Evolutionary conservation across 148 eudicot species (phyloP).

Genomic region (Camellia japonica): DNA sequence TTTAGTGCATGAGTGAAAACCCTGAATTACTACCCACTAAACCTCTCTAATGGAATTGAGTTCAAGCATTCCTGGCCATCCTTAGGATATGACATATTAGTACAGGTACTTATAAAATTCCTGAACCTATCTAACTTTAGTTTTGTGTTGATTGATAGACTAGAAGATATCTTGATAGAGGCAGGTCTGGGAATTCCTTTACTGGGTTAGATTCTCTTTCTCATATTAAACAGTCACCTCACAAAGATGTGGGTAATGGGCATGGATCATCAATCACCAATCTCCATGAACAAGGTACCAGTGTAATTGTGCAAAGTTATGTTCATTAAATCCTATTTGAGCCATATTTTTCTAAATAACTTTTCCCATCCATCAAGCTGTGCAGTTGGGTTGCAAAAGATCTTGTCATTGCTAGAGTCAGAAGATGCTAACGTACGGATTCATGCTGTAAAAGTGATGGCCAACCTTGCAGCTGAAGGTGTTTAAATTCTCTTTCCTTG

Average conservation of each 20-base stretch:
- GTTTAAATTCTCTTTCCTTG: conserved; percentile 19
- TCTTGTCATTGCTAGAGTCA: conserved; percentile 88
- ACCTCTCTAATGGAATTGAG: not conserved
- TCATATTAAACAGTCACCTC: conserved; percentile 48
- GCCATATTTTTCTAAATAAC: not conserved
- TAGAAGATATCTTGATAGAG: conserved; percentile 45
- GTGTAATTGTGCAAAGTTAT: not conserved
- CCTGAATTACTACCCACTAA: not conserved
- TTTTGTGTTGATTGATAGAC: conserved; percentile 33
- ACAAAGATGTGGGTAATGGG: conserved; percentile 58
- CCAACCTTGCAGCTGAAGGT: conserved; percentile 99
- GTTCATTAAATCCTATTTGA: not conserved
- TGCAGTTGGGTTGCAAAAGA: conserved; percentile 88
- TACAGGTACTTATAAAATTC: not conserved
- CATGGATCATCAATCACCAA: conserved; percentile 60
- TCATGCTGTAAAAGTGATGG: conserved; percentile 97
- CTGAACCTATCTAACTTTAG: conserved; percentile 6
- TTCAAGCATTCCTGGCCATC: not conserved
- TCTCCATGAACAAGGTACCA: conserved; percentile 86
- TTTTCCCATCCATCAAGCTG: conserved; percentile 11
- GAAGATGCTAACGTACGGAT: conserved; percentile 81
- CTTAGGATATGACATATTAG: not conserved
- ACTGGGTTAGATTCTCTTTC: conserved; percentile 48
- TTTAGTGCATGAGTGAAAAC: too few relatives aligned
- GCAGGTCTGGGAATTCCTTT: conserved; percentile 46